A percentile compares a stretch with the other conserved stretches of the same genome.
Evolutionary conservation across 2,329 filamentous ascomycete genomes (phyloP).

Genomic region (Pseudopyrenochaeta lycopersici): DNA sequence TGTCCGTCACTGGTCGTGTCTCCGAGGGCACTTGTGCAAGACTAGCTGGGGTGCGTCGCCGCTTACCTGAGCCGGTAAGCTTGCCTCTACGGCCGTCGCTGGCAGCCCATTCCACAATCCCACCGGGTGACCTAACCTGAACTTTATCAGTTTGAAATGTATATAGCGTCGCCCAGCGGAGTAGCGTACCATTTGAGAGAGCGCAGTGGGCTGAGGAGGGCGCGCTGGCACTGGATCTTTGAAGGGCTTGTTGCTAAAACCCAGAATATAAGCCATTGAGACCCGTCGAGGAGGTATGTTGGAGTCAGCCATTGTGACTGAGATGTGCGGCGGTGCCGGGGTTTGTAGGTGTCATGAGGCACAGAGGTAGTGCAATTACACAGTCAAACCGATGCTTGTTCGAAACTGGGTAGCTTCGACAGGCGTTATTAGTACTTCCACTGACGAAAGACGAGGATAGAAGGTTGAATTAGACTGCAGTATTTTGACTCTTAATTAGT

Average conservation of each 20-base stretch:
- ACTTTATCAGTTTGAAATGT: not conserved
- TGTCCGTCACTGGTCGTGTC: constrained; percentile 6
- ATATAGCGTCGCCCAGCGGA: fast-evolving
- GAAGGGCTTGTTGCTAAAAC: constrained; percentile 41
- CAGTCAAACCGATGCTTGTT: not conserved
- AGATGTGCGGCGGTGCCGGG: not conserved
- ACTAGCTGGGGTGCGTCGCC: constrained; percentile 20
- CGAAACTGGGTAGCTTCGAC: too few relatives aligned
- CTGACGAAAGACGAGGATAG: too few relatives aligned
- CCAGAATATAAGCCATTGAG: constrained; percentile 39
- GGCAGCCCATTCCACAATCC: constrained; percentile 41
- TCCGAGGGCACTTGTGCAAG: constrained; percentile 20
- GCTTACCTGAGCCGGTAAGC: constrained; percentile 25
- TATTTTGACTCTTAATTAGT: too few relatives aligned
- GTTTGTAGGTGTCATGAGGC: not conserved
- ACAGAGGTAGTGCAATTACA: not conserved
- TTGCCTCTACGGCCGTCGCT: constrained; percentile 44
- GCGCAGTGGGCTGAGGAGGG: constrained; percentile 12
- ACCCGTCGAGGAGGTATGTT: constrained; percentile 21
- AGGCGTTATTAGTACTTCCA: too few relatives aligned
- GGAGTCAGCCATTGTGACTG: constrained; percentile 21
- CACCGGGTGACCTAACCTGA: constrained; percentile 33
- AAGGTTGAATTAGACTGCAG: too few relatives aligned
- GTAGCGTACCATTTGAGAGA: constrained; percentile 23
- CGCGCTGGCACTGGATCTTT: constrained; percentile 25